Percentiles rank a stretch among this genome's conserved stretches.
These are phyloP conservation scores for Ceriops tagal DNA, from an alignment of 345 rosid species.

Conservation along the genomic window DNA sequence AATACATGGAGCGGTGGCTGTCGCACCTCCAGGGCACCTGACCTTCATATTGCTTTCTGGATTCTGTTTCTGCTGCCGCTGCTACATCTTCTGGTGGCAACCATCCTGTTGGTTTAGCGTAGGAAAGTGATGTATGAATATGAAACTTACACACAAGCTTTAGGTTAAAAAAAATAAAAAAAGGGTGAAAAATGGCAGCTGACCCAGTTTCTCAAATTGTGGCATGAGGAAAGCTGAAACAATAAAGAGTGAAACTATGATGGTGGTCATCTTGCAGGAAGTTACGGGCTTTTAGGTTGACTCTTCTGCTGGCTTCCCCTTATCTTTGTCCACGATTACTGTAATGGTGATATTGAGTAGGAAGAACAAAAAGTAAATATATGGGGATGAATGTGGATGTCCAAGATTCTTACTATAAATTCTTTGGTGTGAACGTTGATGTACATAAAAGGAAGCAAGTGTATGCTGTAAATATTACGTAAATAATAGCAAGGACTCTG, in stretches of 20 bases:
- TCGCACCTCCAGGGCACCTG: conserved; percentile 44
- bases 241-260: not conserved
- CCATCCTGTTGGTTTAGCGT: not conserved
- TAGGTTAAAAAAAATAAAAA: not conserved
- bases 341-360: not conserved
- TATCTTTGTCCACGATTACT: not conserved
- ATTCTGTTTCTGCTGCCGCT: not conserved
- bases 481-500: not conserved
- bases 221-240: conserved; percentile 7
- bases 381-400: too few species aligned
- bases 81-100: conserved; percentile 10
- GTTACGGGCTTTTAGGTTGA: not conserved
- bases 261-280: not conserved
- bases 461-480: conserved; percentile 9
- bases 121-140: conserved; percentile 14
- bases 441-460: not conserved
- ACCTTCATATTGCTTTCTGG: conserved; percentile 8
- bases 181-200: not conserved
- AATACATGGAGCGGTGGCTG: conserved; percentile 60
- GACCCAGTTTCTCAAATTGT: conserved; percentile 9
- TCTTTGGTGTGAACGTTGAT: conserved; percentile 17
- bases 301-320: not conserved
- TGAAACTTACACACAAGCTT: not conserved
- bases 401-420: not conserved
- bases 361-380: too few species aligned